These are phyloP conservation scores for Salix suchowensis DNA, from an alignment of 345 rosid genomes.

Conservation along the genomic window DNA sequence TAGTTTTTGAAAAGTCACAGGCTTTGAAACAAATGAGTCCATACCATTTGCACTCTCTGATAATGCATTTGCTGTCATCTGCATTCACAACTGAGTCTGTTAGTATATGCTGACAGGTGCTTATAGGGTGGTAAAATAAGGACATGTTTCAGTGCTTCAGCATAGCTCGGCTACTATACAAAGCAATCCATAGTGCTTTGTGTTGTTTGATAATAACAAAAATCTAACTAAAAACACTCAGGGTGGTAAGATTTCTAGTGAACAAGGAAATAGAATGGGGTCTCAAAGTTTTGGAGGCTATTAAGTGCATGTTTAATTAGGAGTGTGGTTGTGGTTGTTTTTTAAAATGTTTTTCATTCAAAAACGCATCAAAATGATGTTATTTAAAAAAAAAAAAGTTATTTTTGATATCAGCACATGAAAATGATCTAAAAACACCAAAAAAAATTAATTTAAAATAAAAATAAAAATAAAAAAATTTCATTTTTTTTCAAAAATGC, in stretches of 20 bases:
- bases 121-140: background rate
- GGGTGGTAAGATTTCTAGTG: background rate
- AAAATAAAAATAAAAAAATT: too few species aligned
- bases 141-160: background rate
- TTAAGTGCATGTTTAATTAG: too few species aligned
- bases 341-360: too few species aligned
- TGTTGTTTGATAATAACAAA: background rate
- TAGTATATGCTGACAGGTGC: background rate
- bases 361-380: too few species aligned
- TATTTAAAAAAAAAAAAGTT: too few species aligned
- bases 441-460: too few species aligned
- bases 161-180: background rate
- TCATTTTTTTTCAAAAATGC: too few species aligned
- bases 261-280: background rate
- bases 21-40: slow-evolving; percentile 92
- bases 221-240: background rate
- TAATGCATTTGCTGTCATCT: slow-evolving; percentile 95
- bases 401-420: too few species aligned
- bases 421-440: too few species aligned
- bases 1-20: slow-evolving; percentile 74
- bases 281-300: background rate
- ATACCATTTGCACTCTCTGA: slow-evolving; percentile 91
- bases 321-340: too few species aligned
- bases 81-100: slow-evolving; percentile 22
- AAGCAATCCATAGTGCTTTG: background rate